Evolutionary conservation across 495 filamentous ascomycete species (phyloP).

Genomic region (Viridothelium virens): DNA sequence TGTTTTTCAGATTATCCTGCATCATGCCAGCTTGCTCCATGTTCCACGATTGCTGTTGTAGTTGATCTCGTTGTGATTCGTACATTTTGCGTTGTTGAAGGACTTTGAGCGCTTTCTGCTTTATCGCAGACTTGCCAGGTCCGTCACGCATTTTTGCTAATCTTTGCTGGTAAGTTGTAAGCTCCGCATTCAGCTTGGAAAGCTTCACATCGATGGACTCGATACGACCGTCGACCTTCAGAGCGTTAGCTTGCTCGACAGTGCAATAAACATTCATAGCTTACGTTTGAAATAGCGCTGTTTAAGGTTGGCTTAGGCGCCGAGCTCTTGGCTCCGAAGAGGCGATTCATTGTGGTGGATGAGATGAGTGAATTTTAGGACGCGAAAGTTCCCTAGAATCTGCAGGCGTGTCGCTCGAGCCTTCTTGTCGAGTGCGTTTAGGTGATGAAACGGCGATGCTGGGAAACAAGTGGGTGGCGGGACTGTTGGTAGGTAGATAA

Average conservation of each 20-base stretch:
- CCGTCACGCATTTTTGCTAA: constrained; percentile 93
- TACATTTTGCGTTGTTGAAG: constrained; percentile 95
- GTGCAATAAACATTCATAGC: constrained; percentile 20
- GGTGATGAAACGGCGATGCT: neutral
- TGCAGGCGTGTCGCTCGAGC: neutral
- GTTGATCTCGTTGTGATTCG: constrained; percentile 88
- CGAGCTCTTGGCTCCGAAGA: constrained; percentile 84
- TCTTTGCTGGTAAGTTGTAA: constrained; percentile 77
- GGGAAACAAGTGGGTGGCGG: neutral
- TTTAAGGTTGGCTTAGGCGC: constrained; percentile 86
- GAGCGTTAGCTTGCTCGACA: constrained; percentile 10
- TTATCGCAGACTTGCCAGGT: constrained; percentile 85
- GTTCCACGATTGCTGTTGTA: constrained; percentile 94
- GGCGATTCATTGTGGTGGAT: constrained; percentile 69
- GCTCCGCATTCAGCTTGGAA: constrained; percentile 82
- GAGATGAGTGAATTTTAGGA: neutral
- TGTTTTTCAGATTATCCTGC: constrained; percentile 98
- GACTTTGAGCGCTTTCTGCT: constrained; percentile 90
- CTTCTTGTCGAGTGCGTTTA: neutral
- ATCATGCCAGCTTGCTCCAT: constrained; percentile 99
- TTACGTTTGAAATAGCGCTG: constrained; percentile 76
- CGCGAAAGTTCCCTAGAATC: neutral
- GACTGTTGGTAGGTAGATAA: no score
- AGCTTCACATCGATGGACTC: constrained; percentile 92
- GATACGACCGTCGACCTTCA: constrained; percentile 72